Percentiles rank a stretch among this genome's conserved stretches.
Conservation (phyloP, 164 flowering plant species). For the Pachysandra terminalis region DNA sequence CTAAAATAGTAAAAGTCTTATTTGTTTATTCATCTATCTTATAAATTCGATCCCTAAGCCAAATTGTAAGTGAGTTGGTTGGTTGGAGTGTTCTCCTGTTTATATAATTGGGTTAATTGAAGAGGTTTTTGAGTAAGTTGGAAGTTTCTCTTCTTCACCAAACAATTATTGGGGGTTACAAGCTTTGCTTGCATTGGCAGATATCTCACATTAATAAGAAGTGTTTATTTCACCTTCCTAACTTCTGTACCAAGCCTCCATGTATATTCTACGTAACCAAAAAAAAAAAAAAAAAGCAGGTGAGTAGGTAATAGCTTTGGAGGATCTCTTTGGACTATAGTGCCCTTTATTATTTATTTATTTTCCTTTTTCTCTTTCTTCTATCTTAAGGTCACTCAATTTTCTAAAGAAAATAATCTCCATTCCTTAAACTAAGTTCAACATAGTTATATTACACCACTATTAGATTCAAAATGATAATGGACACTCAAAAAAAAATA, state of each 20-base stretch:
- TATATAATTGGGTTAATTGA: neutral
- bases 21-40: neutral
- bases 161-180: slow-evolving; percentile 24
- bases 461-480: too few relatives aligned
- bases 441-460: too few relatives aligned
- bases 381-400: too few relatives aligned
- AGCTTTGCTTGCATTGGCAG: slow-evolving; percentile 48
- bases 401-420: too few relatives aligned
- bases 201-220: slow-evolving; percentile 26
- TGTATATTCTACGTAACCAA: too few relatives aligned
- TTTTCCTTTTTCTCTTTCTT: too few relatives aligned
- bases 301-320: slow-evolving; percentile 8
- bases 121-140: slow-evolving; percentile 20
- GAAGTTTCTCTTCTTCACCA: slow-evolving; percentile 33
- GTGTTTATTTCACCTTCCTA: slow-evolving; percentile 43
- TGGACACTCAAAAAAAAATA: too few relatives aligned
- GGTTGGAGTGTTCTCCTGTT: neutral
- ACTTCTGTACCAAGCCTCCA: too few relatives aligned
- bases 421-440: too few relatives aligned
- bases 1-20: neutral
- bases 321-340: too few relatives aligned
- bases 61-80: too few relatives aligned
- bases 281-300: neutral
- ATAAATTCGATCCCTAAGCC: neutral
- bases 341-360: too few relatives aligned